Evolutionary conservation across 208 protist species (phyloP), one percentile per base, ranked within the genome.

Genomic region (Vickermania spadyakhi): DNA sequence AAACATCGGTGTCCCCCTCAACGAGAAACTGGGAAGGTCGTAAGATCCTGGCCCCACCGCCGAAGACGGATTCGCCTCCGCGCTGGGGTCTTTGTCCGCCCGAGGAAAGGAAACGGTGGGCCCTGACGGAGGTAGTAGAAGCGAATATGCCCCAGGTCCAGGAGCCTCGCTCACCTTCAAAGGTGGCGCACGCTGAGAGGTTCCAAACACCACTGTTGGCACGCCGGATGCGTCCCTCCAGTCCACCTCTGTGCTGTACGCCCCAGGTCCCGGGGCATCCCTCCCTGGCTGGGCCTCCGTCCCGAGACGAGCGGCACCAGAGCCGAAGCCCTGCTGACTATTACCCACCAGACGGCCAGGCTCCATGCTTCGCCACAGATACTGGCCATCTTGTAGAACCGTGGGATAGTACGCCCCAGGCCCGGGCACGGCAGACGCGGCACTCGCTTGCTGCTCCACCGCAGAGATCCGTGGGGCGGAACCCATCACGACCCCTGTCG

Each of bases 221-320:
- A 26, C 60, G 14, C 2, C 18, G 2, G 29, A 14, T 3, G 11
- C 7, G 41, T 36, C 26, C n/a, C n/a, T 23, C 2, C 31, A 28
- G 3, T 61, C 59, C 1, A 49, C 28, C 2, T 60, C 60, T 22
- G 57, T 13, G 51, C 63, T 62, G 65, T 79, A 78, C 25, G 72
- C 58, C 7, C 72, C 72, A 3, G 72, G 72, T 22, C 72, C 72
- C 22, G 72, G 72, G 54, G 31, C 22, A 28, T 50, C 1, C 63
- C 57, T 1, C 64, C 58, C 21, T 30, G 64, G 66, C 28, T 57
- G 58, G 56, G 52, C 5, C 52, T 57, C 1, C 51, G 27, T 5
- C 51, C 31, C 57, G 26, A 28, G 55, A 5, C 55, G 18, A 21
- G 22, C 11, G 27, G 29, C 55, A 11, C n/a, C 26, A 5, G 51